A percentile compares a stretch with the other conserved stretches of the same genome.
Conservation (phyloP, 129 eudicot genomes). For the Escallonia herrerae region DNA sequence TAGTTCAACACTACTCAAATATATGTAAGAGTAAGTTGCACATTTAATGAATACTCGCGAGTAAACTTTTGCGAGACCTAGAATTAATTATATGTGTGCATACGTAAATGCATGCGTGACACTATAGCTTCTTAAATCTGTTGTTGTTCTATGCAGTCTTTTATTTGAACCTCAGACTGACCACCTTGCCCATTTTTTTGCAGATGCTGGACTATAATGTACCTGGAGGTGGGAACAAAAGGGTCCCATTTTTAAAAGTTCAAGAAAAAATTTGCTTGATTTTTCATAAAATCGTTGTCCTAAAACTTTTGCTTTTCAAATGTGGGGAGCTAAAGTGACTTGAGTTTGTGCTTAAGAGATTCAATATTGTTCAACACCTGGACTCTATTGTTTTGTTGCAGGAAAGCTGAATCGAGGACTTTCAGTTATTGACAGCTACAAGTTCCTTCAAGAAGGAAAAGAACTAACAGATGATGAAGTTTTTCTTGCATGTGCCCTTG, state of each 20-base stretch:
- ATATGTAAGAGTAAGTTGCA: no score
- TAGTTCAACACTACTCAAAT: no score
- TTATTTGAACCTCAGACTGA: conserved; percentile 1
- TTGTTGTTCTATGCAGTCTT: background rate
- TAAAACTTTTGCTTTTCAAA: background rate
- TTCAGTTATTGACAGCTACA: conserved; percentile 86
- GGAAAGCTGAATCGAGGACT: conserved; percentile 91
- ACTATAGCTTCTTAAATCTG: background rate
- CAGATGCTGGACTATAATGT: conserved; percentile 96
- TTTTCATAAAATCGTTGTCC: background rate
- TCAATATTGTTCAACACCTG: background rate
- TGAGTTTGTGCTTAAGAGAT: background rate
- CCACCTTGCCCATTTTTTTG: conserved; percentile 11
- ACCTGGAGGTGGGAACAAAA: conserved; percentile 59
- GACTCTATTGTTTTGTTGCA: conserved; percentile 18
- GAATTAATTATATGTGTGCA: background rate
- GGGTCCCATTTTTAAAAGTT: conserved; percentile 1
- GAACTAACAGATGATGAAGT: conserved; percentile 64
- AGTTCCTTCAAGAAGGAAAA: conserved; percentile 60
- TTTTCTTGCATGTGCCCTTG: conserved; percentile 68
- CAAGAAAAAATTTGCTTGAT: background rate
- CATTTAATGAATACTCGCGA: no score
- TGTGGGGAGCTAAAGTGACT: background rate
- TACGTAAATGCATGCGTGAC: background rate
- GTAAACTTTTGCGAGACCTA: background rate